Percentiles rank a stretch among this genome's conserved stretches.
phyloP scores from a whole-genome alignment of 257 asterid genomes.

The Catharanthus roseus region DNA sequence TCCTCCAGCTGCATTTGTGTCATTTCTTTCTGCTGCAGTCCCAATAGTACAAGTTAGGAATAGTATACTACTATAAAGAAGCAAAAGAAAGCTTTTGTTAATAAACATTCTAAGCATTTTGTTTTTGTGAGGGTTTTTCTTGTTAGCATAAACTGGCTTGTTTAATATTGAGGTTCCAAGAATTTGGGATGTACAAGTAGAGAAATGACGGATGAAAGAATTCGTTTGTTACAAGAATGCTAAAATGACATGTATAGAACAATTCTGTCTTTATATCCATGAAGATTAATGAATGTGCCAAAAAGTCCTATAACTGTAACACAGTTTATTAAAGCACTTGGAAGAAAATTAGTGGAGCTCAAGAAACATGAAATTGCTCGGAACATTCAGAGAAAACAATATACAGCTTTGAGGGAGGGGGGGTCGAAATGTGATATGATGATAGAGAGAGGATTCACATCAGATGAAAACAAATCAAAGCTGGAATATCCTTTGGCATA shows the following conservation, averaged over 20 bases:
- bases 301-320: no score
- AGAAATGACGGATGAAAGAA: neutral
- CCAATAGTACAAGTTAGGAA: neutral
- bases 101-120: neutral
- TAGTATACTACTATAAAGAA: neutral
- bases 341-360: no score
- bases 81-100: neutral
- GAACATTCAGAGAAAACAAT: no score
- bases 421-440: no score
- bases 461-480: no score
- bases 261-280: no score
- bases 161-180: neutral
- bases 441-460: no score
- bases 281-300: neutral
- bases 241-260: neutral
- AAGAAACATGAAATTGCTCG: no score
- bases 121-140: neutral
- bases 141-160: neutral
- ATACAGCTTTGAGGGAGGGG: no score
- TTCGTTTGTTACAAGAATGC: neutral
- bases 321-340: no score
- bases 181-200: no score
- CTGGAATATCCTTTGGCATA: no score
- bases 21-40: slow-evolving; percentile 7
- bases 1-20: neutral